A percentile compares a stretch with the other conserved stretches of the same genome.
phyloP scores from a whole-genome alignment of 2,329 filamentous ascomycete genomes.

The Rugonectria rugulosa region DNA sequence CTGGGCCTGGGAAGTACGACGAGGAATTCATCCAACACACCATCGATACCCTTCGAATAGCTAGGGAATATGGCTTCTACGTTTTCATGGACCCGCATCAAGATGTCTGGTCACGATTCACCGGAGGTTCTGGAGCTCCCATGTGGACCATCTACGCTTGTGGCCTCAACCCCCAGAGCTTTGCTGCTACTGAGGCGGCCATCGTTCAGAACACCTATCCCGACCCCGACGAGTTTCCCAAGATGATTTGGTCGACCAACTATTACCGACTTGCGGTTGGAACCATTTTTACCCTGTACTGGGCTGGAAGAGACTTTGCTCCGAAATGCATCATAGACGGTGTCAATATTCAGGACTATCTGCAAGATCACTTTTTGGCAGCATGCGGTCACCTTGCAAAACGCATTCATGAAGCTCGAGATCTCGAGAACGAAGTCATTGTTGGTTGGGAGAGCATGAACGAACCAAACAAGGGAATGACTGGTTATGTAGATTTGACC shows the following conservation, averaged over 20 bases:
- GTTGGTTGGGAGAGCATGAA: conserved; percentile 98
- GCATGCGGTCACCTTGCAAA: conserved; percentile 83
- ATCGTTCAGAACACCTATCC: conserved; percentile 95
- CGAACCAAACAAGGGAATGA: conserved; percentile 88
- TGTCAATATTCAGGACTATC: conserved; percentile 94
- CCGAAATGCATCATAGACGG: conserved; percentile 96
- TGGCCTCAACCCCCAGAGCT: conserved; percentile 85
- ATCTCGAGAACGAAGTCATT: conserved; percentile 84
- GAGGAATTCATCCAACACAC: conserved; percentile 94
- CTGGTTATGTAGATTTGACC: conserved; percentile 83
- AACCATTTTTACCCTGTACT: conserved; percentile 95
- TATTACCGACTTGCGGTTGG: conserved; percentile 87
- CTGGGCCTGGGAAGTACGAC: conserved; percentile 90
- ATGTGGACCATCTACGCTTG: conserved; percentile 98
- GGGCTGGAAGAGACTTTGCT: conserved; percentile 87
- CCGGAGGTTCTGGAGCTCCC: conserved; percentile 92
- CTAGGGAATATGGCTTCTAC: conserved; percentile 92
- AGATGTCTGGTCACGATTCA: conserved; percentile 97
- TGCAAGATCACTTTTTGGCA: conserved; percentile 84
- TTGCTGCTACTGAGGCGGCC: conserved; percentile 87
- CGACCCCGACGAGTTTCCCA: conserved; percentile 85
- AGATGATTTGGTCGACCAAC: conserved; percentile 99
- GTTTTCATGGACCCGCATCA: conserved; percentile 99
- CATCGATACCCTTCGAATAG: conserved; percentile 81
- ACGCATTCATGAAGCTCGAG: conserved; percentile 88